Evolutionary conservation across 768 basidiomycete genomes (phyloP).

Genomic region (Russula lepida): DNA sequence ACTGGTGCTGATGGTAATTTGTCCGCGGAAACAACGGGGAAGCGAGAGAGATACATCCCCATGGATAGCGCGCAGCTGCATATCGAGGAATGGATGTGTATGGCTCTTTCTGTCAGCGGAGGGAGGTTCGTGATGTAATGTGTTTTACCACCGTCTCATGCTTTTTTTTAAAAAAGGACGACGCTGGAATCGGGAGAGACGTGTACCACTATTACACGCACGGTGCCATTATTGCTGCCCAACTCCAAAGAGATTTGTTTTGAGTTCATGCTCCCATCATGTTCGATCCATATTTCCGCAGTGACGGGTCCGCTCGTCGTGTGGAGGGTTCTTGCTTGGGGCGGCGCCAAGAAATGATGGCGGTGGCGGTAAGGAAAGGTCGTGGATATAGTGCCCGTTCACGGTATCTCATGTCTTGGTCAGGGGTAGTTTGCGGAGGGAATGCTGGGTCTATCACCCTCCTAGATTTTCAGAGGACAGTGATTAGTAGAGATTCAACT

Average conservation of each 20-base stretch:
- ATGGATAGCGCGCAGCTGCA: neutral
- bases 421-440: neutral
- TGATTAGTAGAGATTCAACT: neutral
- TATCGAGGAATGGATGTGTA: neutral
- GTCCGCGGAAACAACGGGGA: slow-evolving; percentile 1
- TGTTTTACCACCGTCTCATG: no score
- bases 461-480: neutral
- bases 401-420: neutral
- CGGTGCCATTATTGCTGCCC: neutral
- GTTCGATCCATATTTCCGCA: neutral
- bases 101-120: neutral
- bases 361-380: neutral
- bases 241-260: neutral
- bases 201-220: neutral
- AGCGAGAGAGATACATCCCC: slow-evolving; percentile 5
- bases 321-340: neutral
- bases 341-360: neutral
- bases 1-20: neutral
- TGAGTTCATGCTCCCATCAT: neutral
- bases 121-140: neutral
- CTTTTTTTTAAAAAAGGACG: neutral
- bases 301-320: neutral
- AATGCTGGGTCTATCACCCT: neutral
- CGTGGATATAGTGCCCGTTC: neutral
- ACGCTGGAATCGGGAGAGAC: neutral